Percentiles rank a stretch among this genome's conserved stretches.
phyloP scores from a whole-genome alignment of 1,139 yeast genomes.

The Suhomyces ambrosiae region DNA sequence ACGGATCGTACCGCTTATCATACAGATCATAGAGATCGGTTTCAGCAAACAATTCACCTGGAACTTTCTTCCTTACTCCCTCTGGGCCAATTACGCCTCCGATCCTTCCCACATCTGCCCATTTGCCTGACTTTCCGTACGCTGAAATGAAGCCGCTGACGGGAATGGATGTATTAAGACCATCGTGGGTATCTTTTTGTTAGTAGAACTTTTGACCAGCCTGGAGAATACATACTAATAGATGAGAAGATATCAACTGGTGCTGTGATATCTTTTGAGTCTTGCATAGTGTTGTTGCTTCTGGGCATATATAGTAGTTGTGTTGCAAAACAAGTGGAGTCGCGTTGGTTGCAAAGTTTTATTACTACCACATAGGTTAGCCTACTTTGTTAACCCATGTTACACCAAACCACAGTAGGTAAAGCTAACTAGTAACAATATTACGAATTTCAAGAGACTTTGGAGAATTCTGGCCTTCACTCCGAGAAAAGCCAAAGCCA shows the following conservation, averaged over 20 bases:
- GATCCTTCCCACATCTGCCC: constrained; percentile 42
- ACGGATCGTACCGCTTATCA: constrained; percentile 48
- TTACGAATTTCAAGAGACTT: too few species aligned
- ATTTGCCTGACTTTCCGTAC: constrained; percentile 44
- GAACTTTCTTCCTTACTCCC: constrained; percentile 17
- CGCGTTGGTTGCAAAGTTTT: too few species aligned
- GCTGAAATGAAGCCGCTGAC: constrained; percentile 51
- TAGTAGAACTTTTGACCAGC: neutral
- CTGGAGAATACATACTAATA: neutral
- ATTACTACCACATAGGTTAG: too few species aligned
- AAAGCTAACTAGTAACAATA: too few species aligned
- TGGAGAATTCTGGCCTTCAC: too few species aligned
- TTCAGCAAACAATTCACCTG: constrained; percentile 41
- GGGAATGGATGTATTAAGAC: constrained; percentile 25
- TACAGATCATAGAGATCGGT: constrained; percentile 42
- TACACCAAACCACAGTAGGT: too few species aligned
- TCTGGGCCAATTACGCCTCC: constrained; percentile 29
- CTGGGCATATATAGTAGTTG: too few species aligned
- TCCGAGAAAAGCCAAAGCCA: too few species aligned
- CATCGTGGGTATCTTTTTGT: constrained; percentile 3
- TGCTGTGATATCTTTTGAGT: too few species aligned
- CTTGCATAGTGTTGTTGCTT: too few species aligned
- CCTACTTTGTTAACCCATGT: too few species aligned
- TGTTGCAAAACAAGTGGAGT: too few species aligned
- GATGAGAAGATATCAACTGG: neutral